Evolutionary conservation across 441 rosid genomes (phyloP), one percentile per base, ranked within the genome.

Genomic region (Hypseocharis bilobata): DNA sequence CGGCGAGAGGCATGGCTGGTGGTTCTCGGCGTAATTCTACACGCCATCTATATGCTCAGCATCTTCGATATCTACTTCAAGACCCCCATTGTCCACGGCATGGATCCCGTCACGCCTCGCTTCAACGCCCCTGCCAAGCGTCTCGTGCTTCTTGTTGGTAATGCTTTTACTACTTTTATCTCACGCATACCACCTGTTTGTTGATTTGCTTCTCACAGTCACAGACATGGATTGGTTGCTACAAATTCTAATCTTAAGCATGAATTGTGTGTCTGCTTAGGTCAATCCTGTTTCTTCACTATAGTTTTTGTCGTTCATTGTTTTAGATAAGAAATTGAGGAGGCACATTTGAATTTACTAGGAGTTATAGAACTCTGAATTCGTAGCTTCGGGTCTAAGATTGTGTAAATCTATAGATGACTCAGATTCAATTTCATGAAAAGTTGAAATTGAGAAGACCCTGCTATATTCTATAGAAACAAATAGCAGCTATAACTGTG

Each of bases 11-110:
- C 69, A 61, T 88, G 94, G 96, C 85, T 92, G 0, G 92, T 92
- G n/a, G 65, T 85, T 51, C 82, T 93, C 4, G 97, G 98, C 0
- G 85, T 90, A 8, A 75, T 84, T 29, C 94, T 90, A 38, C 96
- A 92, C 74, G 92, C 92, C 3, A 86, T 92, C 6, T 92, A 89
- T 80, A 88, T 89, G 96, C 75, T 92, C 40, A 88, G 98, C 76
- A 89, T 92, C 34, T 92, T 89, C 85, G 98, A 92, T 69, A 88
- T 92, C 74, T 92, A 90, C 83, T 92, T 92, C 96, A 92, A 90
- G 70, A 84, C 97, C 19, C 97, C 97, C 11, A 88, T 90, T 75
- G 96, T 92, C 70, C 96, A 88, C 63, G 98, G 97, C 66, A 86
- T 92, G 97, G 92, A 88, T 83, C 91, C 77, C 0, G 96, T 87